phyloP scores from a whole-genome alignment of 1,284 basidiomycete species.

The Xerocomus alliaceus region DNA sequence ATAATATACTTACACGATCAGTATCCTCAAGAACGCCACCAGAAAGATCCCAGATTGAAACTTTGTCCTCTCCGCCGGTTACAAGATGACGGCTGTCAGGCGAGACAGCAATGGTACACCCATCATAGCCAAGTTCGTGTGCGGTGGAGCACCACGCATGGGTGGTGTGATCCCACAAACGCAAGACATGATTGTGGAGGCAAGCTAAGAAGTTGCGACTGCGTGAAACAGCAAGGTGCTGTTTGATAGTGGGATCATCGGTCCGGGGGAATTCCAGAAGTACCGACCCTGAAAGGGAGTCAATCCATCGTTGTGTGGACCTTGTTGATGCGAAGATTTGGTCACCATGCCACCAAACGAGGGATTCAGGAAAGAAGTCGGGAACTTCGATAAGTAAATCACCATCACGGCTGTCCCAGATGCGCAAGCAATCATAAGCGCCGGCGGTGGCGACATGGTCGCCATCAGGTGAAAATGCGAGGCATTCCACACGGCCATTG shows the following conservation, averaged over 20 bases:
- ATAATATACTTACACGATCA: slow-evolving; percentile 2
- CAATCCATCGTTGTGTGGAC: slow-evolving; percentile 20
- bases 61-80: slow-evolving; percentile 16
- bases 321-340: slow-evolving; percentile 22
- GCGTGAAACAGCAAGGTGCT: slow-evolving; percentile 20
- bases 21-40: not conserved
- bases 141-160: slow-evolving; percentile 6
- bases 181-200: slow-evolving; percentile 8
- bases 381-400: slow-evolving; percentile 13
- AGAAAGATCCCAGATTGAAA: slow-evolving; percentile 23
- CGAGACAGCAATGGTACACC: slow-evolving; percentile 17
- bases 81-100: slow-evolving; percentile 10
- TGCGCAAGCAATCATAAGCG: slow-evolving; percentile 18
- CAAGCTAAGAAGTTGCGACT: slow-evolving; percentile 5
- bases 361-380: slow-evolving; percentile 18
- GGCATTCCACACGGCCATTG: slow-evolving; percentile 12
- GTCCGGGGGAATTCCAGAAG: slow-evolving; percentile 19
- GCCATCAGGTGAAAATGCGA: slow-evolving; percentile 30
- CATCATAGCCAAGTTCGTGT: slow-evolving; percentile 9
- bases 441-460: slow-evolving; percentile 28
- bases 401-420: slow-evolving; percentile 23
- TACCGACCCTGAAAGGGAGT: slow-evolving; percentile 11
- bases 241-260: not conserved
- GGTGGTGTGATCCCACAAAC: slow-evolving; percentile 16
- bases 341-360: slow-evolving; percentile 28